Evolutionary conservation across 768 basidiomycete species (phyloP).

Genomic region (Russula compacta): DNA sequence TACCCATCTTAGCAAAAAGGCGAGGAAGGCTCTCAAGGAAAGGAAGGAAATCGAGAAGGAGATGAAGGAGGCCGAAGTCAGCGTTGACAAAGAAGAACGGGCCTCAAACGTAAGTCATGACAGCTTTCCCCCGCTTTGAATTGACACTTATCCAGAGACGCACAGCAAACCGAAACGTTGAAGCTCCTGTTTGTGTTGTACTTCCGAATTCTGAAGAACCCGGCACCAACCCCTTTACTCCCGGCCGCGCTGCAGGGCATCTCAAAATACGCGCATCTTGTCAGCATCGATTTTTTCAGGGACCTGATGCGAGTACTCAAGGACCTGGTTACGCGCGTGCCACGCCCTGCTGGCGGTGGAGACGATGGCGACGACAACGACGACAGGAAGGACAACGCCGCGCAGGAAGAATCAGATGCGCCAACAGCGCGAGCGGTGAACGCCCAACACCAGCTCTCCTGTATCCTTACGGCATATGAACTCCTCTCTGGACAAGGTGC

Average conservation of each 20-base stretch:
- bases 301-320: constrained; percentile 86
- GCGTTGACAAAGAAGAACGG: constrained; percentile 87
- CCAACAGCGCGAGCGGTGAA: constrained; percentile 26
- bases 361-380: neutral
- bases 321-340: constrained; percentile 50
- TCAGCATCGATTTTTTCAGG: constrained; percentile 97
- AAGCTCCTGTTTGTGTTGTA: constrained; percentile 96
- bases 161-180: constrained; percentile 95
- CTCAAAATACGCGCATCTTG: constrained; percentile 87
- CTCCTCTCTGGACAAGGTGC: constrained; percentile 91
- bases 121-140: constrained; percentile 4
- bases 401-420: constrained; percentile 15
- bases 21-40: constrained; percentile 77
- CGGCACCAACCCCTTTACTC: constrained; percentile 66
- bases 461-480: constrained; percentile 96
- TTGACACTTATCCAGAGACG: constrained; percentile 5
- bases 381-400: constrained; percentile 19
- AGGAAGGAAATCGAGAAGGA: constrained; percentile 85
- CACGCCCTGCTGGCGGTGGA: constrained; percentile 30
- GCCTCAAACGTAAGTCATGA: constrained; percentile 56
- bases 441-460: constrained; percentile 59
- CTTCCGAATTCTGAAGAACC: constrained; percentile 89
- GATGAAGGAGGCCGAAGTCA: constrained; percentile 88
- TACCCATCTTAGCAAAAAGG: constrained; percentile 87
- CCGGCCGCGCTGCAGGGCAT: constrained; percentile 87